phyloP scores from a whole-genome alignment of 106 monocot species.

The Iris macrosiphon region DNA sequence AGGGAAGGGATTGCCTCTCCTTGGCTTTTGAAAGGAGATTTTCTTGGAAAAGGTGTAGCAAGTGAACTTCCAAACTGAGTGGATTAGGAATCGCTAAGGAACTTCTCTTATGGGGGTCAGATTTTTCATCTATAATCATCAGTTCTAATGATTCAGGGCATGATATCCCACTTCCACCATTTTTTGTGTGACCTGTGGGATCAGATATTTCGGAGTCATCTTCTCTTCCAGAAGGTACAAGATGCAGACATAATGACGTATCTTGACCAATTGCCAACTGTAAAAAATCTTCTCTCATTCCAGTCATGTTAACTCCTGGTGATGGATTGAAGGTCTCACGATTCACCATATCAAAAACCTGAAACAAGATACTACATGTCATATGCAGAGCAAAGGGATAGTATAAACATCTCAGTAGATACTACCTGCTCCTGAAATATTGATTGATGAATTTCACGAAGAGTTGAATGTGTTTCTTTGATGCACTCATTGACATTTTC shows the following conservation, averaged over 20 bases:
- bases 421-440: slow-evolving; percentile 88
- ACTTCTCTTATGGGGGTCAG: slow-evolving; percentile 8
- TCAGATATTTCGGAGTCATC: slow-evolving; percentile 15
- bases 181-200: slow-evolving; percentile 2
- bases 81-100: slow-evolving; percentile 38
- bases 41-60: slow-evolving; percentile 65
- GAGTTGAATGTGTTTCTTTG: slow-evolving; percentile 58
- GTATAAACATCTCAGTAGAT: not conserved
- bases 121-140: slow-evolving; percentile 29
- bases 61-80: slow-evolving; percentile 61
- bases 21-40: slow-evolving; percentile 31
- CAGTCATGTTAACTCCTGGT: slow-evolving; percentile 68
- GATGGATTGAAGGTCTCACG: slow-evolving; percentile 46
- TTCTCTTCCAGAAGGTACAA: slow-evolving; percentile 32
- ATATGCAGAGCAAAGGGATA: not conserved
- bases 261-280: slow-evolving; percentile 78
- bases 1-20: slow-evolving; percentile 15
- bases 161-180: slow-evolving; percentile 16
- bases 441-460: slow-evolving; percentile 76
- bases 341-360: slow-evolving; percentile 89
- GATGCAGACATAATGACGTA: slow-evolving; percentile 50
- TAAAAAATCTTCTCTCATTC: slow-evolving; percentile 72
- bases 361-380: slow-evolving; percentile 11
- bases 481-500: slow-evolving; percentile 60
- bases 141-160: slow-evolving; percentile 17